These are phyloP conservation scores for Podospora australis DNA, from an alignment of 495 filamentous ascomycete genomes.

Conservation along the genomic window DNA sequence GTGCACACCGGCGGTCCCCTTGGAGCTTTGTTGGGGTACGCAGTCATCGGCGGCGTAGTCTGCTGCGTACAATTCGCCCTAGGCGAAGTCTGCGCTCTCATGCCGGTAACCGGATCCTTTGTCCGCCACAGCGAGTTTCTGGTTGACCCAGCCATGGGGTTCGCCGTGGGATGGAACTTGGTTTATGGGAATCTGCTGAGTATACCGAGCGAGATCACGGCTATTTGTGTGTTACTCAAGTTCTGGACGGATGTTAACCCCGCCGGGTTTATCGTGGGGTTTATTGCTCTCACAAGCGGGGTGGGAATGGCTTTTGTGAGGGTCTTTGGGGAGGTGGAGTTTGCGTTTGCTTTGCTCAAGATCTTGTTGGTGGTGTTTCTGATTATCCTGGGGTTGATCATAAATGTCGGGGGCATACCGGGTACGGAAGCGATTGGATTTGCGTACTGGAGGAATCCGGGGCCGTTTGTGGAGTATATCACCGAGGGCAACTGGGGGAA, in stretches of 20 bases:
- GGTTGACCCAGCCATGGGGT: constrained; percentile 71
- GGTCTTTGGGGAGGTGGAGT: constrained; percentile 60
- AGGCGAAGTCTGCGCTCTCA: constrained; percentile 58
- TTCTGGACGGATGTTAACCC: constrained; percentile 49
- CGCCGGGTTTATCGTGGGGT: constrained; percentile 48
- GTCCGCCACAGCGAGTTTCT: constrained; percentile 64
- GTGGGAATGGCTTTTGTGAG: constrained; percentile 49
- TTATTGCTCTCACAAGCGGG: constrained; percentile 47
- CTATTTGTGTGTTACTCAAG: constrained; percentile 52
- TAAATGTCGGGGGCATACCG: constrained; percentile 56
- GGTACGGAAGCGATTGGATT: constrained; percentile 55
- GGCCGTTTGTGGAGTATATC: constrained; percentile 60
- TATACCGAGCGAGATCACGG: constrained; percentile 58
- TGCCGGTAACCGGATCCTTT: constrained; percentile 52
- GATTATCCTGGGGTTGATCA: constrained; percentile 61
- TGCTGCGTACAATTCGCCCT: constrained; percentile 48
- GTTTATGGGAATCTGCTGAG: constrained; percentile 44
- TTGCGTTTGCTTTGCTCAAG: constrained; percentile 55
- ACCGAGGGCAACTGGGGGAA: constrained; percentile 41
- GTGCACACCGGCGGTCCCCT: constrained; percentile 43
- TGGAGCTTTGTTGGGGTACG: constrained; percentile 49
- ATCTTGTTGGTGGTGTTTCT: constrained; percentile 59
- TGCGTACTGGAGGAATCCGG: constrained; percentile 62
- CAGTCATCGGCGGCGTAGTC: constrained; percentile 43
- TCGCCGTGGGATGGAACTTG: constrained; percentile 63